Evolutionary conservation across 225 moss, liverwort and hornwort genomes (phyloP).

Genomic region (Lunularia cruciata): DNA sequence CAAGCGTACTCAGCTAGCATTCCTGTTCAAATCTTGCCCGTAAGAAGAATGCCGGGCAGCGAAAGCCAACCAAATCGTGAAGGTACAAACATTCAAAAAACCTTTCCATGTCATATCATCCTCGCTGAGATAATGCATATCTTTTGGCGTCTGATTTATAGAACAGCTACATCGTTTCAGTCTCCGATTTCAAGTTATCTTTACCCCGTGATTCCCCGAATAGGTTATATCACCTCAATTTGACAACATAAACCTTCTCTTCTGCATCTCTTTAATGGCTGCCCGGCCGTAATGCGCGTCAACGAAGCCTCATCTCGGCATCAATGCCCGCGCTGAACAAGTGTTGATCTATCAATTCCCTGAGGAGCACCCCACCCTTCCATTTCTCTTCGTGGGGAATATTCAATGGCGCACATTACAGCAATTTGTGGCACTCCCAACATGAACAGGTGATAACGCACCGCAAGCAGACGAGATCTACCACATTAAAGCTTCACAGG

Average conservation of each 20-base stretch:
- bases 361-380: background rate
- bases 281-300: background rate
- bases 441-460: background rate
- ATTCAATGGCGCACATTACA: background rate
- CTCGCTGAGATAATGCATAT: background rate
- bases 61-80: slow-evolving; percentile 15
- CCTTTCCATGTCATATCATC: background rate
- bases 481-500: background rate
- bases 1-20: slow-evolving; percentile 30
- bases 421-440: background rate
- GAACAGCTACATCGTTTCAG: background rate
- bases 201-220: background rate
- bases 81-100: slow-evolving; percentile 2
- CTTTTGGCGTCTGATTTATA: background rate
- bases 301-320: background rate
- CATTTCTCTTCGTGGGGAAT: background rate
- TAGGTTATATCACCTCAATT: background rate
- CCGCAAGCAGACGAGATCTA: background rate
- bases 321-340: background rate
- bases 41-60: slow-evolving; percentile 9
- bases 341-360: background rate
- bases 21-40: slow-evolving; percentile 17
- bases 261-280: background rate
- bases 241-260: background rate
- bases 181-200: background rate